A percentile compares a stretch with the other conserved stretches of the same genome.
Evolutionary conservation across 495 filamentous ascomycete species (phyloP).

Genomic region (Aspergillus panamensis): DNA sequence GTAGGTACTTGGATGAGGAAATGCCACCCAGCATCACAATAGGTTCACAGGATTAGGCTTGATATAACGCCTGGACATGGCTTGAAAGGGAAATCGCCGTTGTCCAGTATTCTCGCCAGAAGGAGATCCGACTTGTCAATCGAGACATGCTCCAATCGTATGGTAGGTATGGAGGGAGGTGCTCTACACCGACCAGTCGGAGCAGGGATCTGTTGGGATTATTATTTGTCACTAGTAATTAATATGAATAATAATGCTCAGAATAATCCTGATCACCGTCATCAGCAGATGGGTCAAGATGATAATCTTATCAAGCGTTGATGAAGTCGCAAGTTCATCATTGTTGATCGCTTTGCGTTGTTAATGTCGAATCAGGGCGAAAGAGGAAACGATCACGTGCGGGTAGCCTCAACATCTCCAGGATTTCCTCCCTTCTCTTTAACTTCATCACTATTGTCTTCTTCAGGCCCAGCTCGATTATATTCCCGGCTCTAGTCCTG

Average conservation of each 20-base stretch:
- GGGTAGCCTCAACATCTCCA: not conserved
- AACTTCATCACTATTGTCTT: not conserved
- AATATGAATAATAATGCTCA: conserved; percentile 3
- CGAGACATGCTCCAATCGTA: conserved; percentile 10
- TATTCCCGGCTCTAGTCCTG: not conserved
- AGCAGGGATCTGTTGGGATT: not conserved
- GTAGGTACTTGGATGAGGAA: conserved; percentile 23
- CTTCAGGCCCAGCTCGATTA: not conserved
- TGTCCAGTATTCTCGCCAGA: conserved; percentile 4
- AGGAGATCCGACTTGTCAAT: conserved; percentile 9
- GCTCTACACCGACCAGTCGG: conserved; percentile 1
- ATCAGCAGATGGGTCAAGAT: not conserved
- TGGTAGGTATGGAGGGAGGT: not conserved
- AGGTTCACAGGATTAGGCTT: conserved; percentile 9
- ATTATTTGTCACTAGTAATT: conserved; percentile 9
- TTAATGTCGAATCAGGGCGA: not conserved
- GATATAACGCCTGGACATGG: conserved; percentile 10
- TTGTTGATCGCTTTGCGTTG: no score
- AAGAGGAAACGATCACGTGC: conserved; percentile 6
- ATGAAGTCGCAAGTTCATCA: no score
- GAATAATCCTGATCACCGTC: not conserved
- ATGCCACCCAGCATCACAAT: conserved; percentile 13
- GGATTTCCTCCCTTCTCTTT: not conserved
- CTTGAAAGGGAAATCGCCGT: conserved; percentile 2
- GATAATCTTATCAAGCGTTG: not conserved